A percentile compares a stretch with the other conserved stretches of the same genome.
These are phyloP conservation scores for Clohesyomyces aquaticus DNA, from an alignment of 495 filamentous ascomycete species.

Conservation along the genomic window DNA sequence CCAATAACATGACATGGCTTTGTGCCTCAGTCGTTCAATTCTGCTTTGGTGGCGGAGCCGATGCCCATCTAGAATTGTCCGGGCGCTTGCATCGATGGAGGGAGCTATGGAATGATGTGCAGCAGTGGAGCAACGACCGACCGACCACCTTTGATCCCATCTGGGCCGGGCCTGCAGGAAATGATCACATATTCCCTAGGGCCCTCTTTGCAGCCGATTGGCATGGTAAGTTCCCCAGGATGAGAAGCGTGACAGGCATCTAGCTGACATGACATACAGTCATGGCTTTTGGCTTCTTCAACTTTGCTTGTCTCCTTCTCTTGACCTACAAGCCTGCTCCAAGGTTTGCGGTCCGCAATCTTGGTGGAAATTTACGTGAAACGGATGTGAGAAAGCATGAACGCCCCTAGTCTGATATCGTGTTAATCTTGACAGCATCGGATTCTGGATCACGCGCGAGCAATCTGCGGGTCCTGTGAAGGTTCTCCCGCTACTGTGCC, in stretches of 20 bases:
- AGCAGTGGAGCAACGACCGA: constrained; percentile 7
- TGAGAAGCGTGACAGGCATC: background rate
- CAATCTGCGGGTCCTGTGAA: constrained; percentile 18
- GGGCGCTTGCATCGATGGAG: constrained; percentile 1
- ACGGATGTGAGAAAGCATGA: constrained; percentile 7
- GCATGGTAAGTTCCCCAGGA: constrained; percentile 14
- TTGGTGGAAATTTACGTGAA: background rate
- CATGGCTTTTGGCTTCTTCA: constrained; percentile 23
- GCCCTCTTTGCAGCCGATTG: constrained; percentile 11
- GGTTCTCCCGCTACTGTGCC: constrained; percentile 8
- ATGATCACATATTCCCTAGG: constrained; percentile 6
- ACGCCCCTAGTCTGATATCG: background rate
- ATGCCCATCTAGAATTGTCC: background rate
- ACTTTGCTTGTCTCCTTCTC: constrained; percentile 25
- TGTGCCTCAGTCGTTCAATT: constrained; percentile 20
- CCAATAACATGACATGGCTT: constrained; percentile 15
- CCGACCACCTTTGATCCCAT: constrained; percentile 16
- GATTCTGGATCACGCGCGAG: constrained; percentile 15
- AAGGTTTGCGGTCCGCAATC: constrained; percentile 11
- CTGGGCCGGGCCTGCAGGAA: background rate
- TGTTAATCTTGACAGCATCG: constrained; percentile 6
- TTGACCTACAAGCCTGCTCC: constrained; percentile 20
- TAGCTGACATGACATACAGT: constrained; percentile 4
- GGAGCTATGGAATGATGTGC: background rate
- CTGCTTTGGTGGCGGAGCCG: constrained; percentile 4